Evolutionary conservation across 176 grass and related monocot genomes (phyloP), one percentile per base, ranked within the genome.

Genomic region (Oryza rufipogon): DNA sequence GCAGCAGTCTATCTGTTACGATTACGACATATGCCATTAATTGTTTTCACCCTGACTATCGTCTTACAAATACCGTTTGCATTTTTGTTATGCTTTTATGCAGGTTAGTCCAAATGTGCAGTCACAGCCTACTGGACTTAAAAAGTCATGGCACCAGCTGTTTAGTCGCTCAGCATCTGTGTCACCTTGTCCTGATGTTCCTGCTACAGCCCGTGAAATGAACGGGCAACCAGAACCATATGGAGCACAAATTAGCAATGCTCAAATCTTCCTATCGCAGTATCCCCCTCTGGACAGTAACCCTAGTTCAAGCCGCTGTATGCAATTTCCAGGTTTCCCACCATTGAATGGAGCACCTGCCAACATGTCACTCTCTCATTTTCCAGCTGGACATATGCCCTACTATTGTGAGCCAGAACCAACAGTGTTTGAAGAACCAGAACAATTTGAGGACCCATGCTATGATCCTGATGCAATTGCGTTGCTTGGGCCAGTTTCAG

Each of bases 131-230:
- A 78, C 88, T 15, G 54, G 71, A 42, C 77, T 85, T 41, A 96
- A 96, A 72, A 96, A 91, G 77, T 90, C 94, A 56, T 93, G 94
- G 94, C 94, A 96, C 80, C 94, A 96, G 44, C 74, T 96, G 66
- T 96, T 96, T 81, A 87, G 85, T 79, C 81, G 91, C 56, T 94
- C 92, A 48, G 80, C 84, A 45, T 83, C 89, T 25, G 89, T 93
- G 28, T 91, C 91, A 71, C 88, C 91, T 73, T 89, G 84, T 82
- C 91, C 91, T 76, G 90, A 91, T 81, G 68, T 68, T 69, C 73
- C 75, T 70, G 3, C 72, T 76, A 71, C 86, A 70, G 75, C 26
- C 47, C 20, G 4, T 84, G 87, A 73, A 84, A 79, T 26, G 36
- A 38, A 38, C 34, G 65, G 39, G 46, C 84, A 86, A 44, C 68